A percentile compares a stretch with the other conserved stretches of the same genome.
phyloP scores from a whole-genome alignment of 2,329 filamentous ascomycete genomes.

The Ceratocystis huliohia region DNA sequence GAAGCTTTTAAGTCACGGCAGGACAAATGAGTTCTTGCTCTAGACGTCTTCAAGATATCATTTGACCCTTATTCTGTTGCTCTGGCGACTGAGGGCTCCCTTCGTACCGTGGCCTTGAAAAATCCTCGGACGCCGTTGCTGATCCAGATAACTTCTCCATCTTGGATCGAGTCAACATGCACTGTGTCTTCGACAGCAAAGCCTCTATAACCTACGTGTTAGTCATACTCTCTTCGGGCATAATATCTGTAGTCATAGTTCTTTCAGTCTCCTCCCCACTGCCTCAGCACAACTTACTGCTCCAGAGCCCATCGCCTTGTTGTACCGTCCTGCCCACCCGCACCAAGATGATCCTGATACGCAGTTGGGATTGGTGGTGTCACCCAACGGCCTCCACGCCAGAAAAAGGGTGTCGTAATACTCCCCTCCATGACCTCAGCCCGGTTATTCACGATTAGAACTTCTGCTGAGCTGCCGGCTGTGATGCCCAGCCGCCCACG shows the following conservation, averaged over 20 bases:
- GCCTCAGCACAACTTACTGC: constrained; percentile 32
- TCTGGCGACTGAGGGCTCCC: not conserved
- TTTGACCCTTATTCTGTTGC: not conserved
- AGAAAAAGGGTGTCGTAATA: constrained; percentile 71
- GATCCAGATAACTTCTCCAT: constrained; percentile 73
- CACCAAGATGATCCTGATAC: constrained; percentile 31
- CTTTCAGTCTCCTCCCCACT: too few relatives aligned
- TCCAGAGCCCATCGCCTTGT: constrained; percentile 73
- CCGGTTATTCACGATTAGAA: constrained; percentile 56
- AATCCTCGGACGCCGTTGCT: constrained; percentile 84
- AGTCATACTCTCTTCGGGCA: not conserved
- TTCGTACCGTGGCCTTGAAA: constrained; percentile 35
- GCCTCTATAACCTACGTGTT: constrained; percentile 28
- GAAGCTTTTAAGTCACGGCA: too few relatives aligned
- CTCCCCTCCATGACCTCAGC: constrained; percentile 74
- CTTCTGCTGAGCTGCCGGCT: constrained; percentile 44
- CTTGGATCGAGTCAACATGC: constrained; percentile 42
- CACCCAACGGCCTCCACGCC: constrained; percentile 58
- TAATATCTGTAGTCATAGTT: not conserved
- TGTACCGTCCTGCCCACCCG: constrained; percentile 72
- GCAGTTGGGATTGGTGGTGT: constrained; percentile 54
- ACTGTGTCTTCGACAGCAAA: constrained; percentile 56
- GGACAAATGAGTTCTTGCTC: too few relatives aligned
- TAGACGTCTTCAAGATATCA: too few relatives aligned
- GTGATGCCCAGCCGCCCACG: constrained; percentile 47